Percentiles rank a stretch among this genome's conserved stretches.
Evolutionary conservation across 23 red algal genomes (phyloP).

Genomic region (Gracilariopsis chorda): DNA sequence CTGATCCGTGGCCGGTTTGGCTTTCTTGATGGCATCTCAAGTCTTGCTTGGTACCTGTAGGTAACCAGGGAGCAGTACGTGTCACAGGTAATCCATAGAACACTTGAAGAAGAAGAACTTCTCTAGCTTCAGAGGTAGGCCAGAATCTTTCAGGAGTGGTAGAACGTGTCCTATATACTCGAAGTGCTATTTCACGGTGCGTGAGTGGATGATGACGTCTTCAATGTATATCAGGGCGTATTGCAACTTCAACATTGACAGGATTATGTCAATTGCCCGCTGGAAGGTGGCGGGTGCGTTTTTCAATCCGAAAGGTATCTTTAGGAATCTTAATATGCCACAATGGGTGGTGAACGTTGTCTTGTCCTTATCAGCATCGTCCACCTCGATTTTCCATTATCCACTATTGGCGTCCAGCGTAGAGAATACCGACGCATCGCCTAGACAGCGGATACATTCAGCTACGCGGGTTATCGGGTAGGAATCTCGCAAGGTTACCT

Average conservation of each 20-base stretch:
- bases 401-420: conserved; percentile 2
- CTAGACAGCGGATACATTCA: neutral
- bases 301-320: neutral
- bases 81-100: too few species aligned
- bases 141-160: too few species aligned
- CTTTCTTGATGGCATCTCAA: too few species aligned
- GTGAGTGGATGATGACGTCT: neutral
- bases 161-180: neutral
- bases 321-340: neutral
- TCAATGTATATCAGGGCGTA: neutral
- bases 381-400: neutral
- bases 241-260: neutral
- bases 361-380: neutral
- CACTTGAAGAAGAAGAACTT: too few species aligned
- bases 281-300: neutral
- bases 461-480: conserved; percentile 2
- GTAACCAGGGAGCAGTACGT: too few species aligned
- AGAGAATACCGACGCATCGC: neutral
- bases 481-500: neutral
- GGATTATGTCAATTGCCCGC: neutral
- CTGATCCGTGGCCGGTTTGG: too few species aligned
- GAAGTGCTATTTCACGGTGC: neutral
- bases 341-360: neutral
- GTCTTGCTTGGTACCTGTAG: too few species aligned
- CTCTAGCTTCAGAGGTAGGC: too few species aligned